Base-by-base conservation (phyloP, 495 filamentous ascomycete genomes). In the Talaromyces ruber region DNA sequence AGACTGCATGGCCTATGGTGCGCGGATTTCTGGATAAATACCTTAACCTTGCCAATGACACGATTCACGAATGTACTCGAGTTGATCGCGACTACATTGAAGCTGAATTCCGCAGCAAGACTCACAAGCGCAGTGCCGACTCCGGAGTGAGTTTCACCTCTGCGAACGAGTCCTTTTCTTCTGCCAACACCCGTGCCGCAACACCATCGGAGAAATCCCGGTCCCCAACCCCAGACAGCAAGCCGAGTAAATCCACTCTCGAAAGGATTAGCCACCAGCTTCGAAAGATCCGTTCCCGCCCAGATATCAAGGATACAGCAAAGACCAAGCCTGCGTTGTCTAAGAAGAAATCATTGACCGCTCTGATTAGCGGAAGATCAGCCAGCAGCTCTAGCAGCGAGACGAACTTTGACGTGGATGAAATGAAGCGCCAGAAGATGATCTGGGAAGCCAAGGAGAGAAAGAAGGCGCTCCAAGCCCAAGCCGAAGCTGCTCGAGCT, bases 61-160 rank as follows among this genome's bases (percentile, higher is more conserved):
- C 86, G 58, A 86, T 88, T 62, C 79, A 82, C 24, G 85, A 88
- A 61, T 88, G 85, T 64, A 26, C 67, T 5, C 72, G 79, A 60
- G 73, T 87, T 30, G 79, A 79, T 47, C 79, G 78, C 0, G 66
- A 78, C 18, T 72, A 78, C 61, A 68, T 86, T 47, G 67, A 71
- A n/a, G 37, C 47, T 6, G 62, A 71, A 30, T 61, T 68, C 32
- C 68, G 64, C 37, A 66, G 70, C 45, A 58, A 58, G 61, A 67
- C 67, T 7, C 69, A 73, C 56, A 79, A 79, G 61, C 79, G 83
- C 64, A 86, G 86, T 68, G 82, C 77, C 12, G 86, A 88, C 66
- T 88, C 85, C 0, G 86, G 86, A 14, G 81, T 88, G 51, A 86
- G 83, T 70, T 86, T 88, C 69, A 72, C 59, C 59, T 75, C 73